These are phyloP conservation scores for Psilocybe azurescens DNA, from an alignment of 768 basidiomycete genomes.

Conservation along the genomic window DNA sequence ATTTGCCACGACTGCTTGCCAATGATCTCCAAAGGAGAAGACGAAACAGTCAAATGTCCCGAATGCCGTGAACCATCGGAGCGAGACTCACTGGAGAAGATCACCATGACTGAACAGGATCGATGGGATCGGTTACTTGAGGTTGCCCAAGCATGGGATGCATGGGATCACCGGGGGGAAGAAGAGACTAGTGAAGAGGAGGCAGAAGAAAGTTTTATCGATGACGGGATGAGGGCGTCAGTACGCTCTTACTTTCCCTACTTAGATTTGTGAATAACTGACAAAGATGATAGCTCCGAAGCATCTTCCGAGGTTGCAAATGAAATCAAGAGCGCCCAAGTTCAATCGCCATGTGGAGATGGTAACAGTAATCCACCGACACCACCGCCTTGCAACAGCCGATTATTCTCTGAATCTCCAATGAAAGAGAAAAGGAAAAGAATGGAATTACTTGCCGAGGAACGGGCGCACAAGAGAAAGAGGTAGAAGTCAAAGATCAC, in stretches of 20 bases:
- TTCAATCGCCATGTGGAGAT: background rate
- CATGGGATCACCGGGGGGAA: conserved; percentile 40
- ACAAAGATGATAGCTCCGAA: conserved; percentile 2
- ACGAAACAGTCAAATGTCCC: conserved; percentile 42
- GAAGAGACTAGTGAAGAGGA: conserved; percentile 48
- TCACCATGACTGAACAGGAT: conserved; percentile 42
- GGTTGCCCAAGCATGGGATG: conserved; percentile 43
- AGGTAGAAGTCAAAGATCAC: conserved; percentile 7
- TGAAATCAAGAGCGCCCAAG: conserved; percentile 24
- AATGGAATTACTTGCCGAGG: conserved; percentile 36
- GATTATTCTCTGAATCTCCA: conserved; percentile 35
- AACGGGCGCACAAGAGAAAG: conserved; percentile 22
- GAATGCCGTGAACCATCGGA: conserved; percentile 34
- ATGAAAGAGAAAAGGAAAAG: conserved; percentile 37
- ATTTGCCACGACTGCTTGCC: conserved; percentile 45
- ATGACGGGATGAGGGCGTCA: conserved; percentile 24
- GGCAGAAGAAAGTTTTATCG: conserved; percentile 41
- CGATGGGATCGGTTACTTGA: conserved; percentile 50
- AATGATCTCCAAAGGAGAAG: conserved; percentile 29
- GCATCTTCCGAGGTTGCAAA: conserved; percentile 6
- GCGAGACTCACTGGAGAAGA: conserved; percentile 37
- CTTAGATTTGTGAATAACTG: background rate
- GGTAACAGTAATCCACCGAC: conserved; percentile 3
- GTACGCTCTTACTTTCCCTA: background rate
- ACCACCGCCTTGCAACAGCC: conserved; percentile 9